Conservation (phyloP, 257 asterid genomes). For the Parsonsia alboflavescens region DNA sequence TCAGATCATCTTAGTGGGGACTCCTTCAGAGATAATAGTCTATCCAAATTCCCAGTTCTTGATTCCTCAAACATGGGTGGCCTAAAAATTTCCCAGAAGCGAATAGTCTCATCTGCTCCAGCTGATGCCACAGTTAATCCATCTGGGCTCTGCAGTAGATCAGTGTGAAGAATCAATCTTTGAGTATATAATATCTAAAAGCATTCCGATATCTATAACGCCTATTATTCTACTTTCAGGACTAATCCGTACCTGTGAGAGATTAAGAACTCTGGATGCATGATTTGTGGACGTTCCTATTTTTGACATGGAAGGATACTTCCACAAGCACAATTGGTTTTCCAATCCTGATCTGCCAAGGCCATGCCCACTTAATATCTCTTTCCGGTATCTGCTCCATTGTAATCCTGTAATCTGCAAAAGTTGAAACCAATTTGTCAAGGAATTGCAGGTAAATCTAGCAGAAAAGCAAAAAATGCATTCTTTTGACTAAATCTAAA, state of each 20-base stretch:
- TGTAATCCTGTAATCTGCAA: conserved; percentile 56
- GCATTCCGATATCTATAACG: not conserved
- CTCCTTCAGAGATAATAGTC: conserved; percentile 52
- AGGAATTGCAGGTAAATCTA: not conserved
- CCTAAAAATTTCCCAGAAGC: conserved; percentile 78
- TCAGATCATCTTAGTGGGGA: conserved; percentile 41
- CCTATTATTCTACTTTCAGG: not conserved
- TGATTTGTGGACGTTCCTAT: conserved; percentile 34
- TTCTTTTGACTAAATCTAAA: not conserved
- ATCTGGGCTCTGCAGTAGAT: conserved; percentile 59
- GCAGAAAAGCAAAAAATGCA: not conserved
- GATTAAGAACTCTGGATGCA: conserved; percentile 51
- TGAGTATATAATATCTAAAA: not conserved
- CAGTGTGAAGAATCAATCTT: not conserved
- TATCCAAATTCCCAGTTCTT: conserved; percentile 46
- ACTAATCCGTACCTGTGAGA: conserved; percentile 51
- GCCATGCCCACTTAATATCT: conserved; percentile 76
- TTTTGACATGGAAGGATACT: conserved; percentile 68
- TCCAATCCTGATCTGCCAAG: conserved; percentile 24
- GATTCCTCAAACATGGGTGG: conserved; percentile 32
- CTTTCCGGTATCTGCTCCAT: conserved; percentile 72
- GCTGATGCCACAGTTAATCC: conserved; percentile 66
- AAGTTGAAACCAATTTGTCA: not conserved
- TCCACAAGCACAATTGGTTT: conserved; percentile 61
- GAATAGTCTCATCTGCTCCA: conserved; percentile 56